Evolutionary conservation across 257 asterid genomes (phyloP).

Genomic region (Przewalskia tangutica): DNA sequence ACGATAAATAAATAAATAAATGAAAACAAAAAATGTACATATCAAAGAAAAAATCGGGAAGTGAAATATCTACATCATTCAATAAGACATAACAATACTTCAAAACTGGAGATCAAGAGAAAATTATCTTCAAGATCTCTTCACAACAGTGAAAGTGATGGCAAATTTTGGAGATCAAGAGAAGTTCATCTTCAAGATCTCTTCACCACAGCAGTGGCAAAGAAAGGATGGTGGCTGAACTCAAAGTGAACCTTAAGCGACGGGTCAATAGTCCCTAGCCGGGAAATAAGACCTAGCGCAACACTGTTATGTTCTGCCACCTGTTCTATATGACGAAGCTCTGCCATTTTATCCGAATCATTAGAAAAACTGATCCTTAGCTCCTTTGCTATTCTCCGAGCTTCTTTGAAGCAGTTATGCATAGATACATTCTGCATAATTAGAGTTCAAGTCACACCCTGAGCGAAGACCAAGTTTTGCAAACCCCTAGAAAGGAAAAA

Average conservation of each 20-base stretch:
- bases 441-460: neutral
- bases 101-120: constrained; percentile 22
- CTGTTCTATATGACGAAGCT: constrained; percentile 72
- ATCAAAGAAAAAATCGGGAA: neutral
- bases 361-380: constrained; percentile 50
- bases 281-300: constrained; percentile 65
- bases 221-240: constrained; percentile 80
- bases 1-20: constrained; percentile 2
- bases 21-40: neutral
- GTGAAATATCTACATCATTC: neutral
- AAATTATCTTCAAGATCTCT: neutral
- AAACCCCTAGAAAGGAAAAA: neutral
- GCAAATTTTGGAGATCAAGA: constrained; percentile 30
- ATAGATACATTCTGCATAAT: constrained; percentile 35
- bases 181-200: constrained; percentile 44
- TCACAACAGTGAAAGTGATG: neutral
- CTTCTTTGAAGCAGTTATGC: constrained; percentile 74
- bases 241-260: constrained; percentile 70
- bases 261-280: constrained; percentile 70
- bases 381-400: constrained; percentile 75
- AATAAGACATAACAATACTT: constrained; percentile 1
- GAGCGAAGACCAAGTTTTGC: neutral
- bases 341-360: constrained; percentile 53
- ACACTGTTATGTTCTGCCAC: constrained; percentile 88
- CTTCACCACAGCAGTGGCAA: constrained; percentile 84